A percentile compares a stretch with the other conserved stretches of the same genome.
These are phyloP conservation scores for Sphagnum magellanicum DNA, from an alignment of 228 moss, liverwort and hornwort genomes.

Conservation along the genomic window DNA sequence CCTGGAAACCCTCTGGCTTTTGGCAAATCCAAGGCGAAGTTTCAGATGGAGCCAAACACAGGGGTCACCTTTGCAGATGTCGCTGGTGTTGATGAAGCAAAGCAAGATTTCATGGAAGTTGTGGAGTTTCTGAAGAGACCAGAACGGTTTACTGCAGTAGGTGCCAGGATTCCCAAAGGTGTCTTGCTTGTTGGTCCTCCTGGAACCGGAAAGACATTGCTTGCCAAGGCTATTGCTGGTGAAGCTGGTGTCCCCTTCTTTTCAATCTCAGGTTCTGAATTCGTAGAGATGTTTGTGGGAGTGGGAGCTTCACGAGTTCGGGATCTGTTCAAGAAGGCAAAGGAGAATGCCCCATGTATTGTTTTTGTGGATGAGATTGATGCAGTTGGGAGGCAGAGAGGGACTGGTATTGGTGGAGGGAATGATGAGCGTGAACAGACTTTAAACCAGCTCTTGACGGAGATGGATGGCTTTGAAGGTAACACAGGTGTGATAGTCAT, in stretches of 20 bases:
- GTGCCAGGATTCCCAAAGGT: conserved; percentile 54
- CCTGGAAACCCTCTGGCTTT: conserved; percentile 52
- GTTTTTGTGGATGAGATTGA: conserved; percentile 64
- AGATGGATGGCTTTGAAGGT: conserved; percentile 63
- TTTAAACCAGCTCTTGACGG: conserved; percentile 52
- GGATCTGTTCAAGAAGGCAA: conserved; percentile 60
- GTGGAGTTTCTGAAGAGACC: conserved; percentile 57
- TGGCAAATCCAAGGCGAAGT: conserved; percentile 56
- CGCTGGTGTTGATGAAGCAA: conserved; percentile 57
- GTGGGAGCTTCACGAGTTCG: conserved; percentile 57
- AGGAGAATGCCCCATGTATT: conserved; percentile 61
- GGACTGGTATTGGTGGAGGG: conserved; percentile 56
- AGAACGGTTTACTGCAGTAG: conserved; percentile 47
- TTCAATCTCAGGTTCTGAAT: conserved; percentile 59
- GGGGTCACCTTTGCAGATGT: conserved; percentile 54
- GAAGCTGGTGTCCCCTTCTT: conserved; percentile 60
- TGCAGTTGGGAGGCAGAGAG: conserved; percentile 58
- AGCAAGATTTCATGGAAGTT: conserved; percentile 62
- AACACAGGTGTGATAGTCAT: conserved; percentile 59
- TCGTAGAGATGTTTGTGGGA: conserved; percentile 62
- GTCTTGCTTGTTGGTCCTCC: conserved; percentile 56
- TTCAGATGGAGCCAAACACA: conserved; percentile 60
- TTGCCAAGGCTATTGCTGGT: conserved; percentile 59
- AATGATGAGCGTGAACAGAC: conserved; percentile 60
- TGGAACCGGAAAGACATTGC: conserved; percentile 52